Conservation (phyloP, 768 basidiomycete genomes). For the Tulasnella sp. region DNA sequence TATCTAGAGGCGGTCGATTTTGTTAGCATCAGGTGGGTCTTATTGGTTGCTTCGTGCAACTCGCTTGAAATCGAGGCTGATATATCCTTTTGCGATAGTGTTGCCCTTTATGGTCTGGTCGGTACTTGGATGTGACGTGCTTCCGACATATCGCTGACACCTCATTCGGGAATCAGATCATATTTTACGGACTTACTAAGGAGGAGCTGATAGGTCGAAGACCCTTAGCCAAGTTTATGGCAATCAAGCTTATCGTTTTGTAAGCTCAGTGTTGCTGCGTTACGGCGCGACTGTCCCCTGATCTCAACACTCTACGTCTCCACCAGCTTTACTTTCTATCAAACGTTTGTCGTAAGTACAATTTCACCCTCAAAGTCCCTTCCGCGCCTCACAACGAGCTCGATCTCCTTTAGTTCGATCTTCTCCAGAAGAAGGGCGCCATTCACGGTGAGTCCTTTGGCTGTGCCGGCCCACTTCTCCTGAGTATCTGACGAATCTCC, state of each 20-base stretch:
- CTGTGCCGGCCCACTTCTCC: neutral
- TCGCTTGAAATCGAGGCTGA: neutral
- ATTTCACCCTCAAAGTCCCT: neutral
- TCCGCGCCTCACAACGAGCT: neutral
- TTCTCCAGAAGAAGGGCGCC: conserved; percentile 48
- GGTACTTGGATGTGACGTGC: neutral
- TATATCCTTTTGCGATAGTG: conserved; percentile 13
- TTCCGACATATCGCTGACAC: neutral
- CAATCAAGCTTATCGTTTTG: conserved; percentile 48
- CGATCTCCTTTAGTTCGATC: conserved; percentile 38
- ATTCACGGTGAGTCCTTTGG: conserved; percentile 41
- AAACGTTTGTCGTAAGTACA: conserved; percentile 61
- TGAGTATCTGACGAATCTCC: neutral
- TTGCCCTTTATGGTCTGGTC: conserved; percentile 72
- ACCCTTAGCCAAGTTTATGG: conserved; percentile 75
- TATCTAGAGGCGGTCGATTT: conserved; percentile 69
- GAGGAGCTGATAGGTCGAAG: conserved; percentile 66
- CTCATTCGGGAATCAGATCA: conserved; percentile 24
- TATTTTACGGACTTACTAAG: conserved; percentile 73
- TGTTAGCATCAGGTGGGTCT: conserved; percentile 60
- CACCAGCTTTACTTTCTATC: conserved; percentile 66
- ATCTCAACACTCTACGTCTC: conserved; percentile 26
- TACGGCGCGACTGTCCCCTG: neutral
- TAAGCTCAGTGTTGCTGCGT: conserved; percentile 3
- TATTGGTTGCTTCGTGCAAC: neutral